A percentile compares a stretch with the other conserved stretches of the same genome.
Conservation (phyloP, 805 yeast genomes). For the Alloascoidea hylecoeti region DNA sequence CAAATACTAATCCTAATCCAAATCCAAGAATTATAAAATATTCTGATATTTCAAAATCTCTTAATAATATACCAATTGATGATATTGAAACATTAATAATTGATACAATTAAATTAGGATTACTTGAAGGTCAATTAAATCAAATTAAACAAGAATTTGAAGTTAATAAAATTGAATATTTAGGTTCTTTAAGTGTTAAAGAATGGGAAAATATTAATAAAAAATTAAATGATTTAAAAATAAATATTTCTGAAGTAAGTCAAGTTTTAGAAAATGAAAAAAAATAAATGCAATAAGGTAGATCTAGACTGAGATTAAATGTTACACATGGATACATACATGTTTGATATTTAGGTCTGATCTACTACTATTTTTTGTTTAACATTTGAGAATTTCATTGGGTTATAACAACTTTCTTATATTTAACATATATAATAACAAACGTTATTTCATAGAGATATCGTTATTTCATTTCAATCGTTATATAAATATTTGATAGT, state of each 20-base stretch:
- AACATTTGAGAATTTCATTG: too few species aligned
- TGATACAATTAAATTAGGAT: conserved; percentile 25
- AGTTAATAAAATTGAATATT: conserved; percentile 19
- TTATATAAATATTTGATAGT: too few species aligned
- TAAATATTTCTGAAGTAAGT: conserved; percentile 15
- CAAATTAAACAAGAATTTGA: conserved; percentile 20
- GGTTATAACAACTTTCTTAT: too few species aligned
- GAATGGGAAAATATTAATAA: conserved; percentile 21
- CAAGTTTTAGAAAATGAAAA: conserved; percentile 15
- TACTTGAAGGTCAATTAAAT: conserved; percentile 25
- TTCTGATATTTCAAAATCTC: conserved; percentile 15
- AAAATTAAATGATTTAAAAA: conserved; percentile 20
- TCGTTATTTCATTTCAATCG: too few species aligned
- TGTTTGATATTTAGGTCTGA: too few species aligned
- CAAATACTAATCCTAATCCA: not conserved
- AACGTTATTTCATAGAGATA: too few species aligned
- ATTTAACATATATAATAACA: too few species aligned
- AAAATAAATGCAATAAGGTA: too few species aligned
- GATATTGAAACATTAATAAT: conserved; percentile 24
- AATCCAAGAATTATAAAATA: conserved; percentile 9
- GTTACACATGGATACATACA: too few species aligned
- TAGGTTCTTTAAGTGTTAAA: conserved; percentile 20
- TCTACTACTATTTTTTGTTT: too few species aligned
- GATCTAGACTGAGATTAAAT: too few species aligned
- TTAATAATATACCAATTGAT: conserved; percentile 15